Evolutionary conservation across 164 flowering plant genomes (phyloP), one percentile per base, ranked within the genome.

Genomic region (Berberis vulgaris): DNA sequence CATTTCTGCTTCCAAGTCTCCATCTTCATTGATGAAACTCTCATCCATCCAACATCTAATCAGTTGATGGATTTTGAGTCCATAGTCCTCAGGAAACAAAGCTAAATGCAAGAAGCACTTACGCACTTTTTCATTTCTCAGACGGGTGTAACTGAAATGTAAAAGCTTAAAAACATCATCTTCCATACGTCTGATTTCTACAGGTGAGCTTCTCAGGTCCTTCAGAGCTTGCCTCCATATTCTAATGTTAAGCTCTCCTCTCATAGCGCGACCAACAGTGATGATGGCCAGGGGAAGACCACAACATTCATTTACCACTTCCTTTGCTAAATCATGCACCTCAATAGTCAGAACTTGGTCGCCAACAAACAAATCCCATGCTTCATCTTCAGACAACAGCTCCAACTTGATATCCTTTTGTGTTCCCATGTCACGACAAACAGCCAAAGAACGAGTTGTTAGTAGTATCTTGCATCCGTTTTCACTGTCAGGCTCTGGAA

Each of bases 401-500:
- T 53, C 47, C 52, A 67, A 39, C 60, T 60, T 60, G 38, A 67
- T 1, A 2, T 53, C 40, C 3, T 50, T 38, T 57, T 73, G 59
- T 1, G 67, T 72, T 64, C 11, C 60, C 80, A 77, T 77, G 8
- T 41, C 43, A 54, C 65, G 62, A 41, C 77, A 71, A 12, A 77
- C 75, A 7, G 71, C 65, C 6, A 50, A 41, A 43, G 10, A 49
- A 7, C 73, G 53, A 44, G 80, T 58, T 9, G 80, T 73, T 9
- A 76, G 3, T 9, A 66, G 40, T 45, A 73, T 71, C 70, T 71
- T 73, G 10, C 69, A 66, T 6, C 62, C 44, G 1, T 4, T 47
- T 1, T 66, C 65, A 41, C 39, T 49, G 7, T 61, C 55, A 43
- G 44, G 56, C 43, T 38, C 54, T 39, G 77, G 80, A 45, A 76